Evolutionary conservation across 305 asterid species (phyloP).

Genomic region (Rubia peregrina): DNA sequence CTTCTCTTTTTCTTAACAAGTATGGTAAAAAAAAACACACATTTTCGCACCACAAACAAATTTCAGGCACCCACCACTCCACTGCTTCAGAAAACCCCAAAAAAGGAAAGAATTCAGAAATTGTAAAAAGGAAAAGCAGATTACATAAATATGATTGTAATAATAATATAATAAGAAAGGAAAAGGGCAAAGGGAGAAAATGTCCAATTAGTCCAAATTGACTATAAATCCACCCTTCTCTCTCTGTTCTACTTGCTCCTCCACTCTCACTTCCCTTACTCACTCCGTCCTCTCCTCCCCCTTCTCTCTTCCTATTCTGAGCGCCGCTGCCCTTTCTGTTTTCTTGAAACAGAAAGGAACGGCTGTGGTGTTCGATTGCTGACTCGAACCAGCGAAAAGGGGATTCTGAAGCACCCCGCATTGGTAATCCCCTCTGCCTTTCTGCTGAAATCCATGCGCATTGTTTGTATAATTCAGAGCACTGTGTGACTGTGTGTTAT

Average conservation of each 20-base stretch:
- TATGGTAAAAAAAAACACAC: neutral
- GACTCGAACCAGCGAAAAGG: conserved; percentile 6
- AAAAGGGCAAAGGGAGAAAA: neutral
- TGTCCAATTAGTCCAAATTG: conserved; percentile 22
- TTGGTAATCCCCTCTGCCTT: neutral
- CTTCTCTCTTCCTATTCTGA: conserved; percentile 23
- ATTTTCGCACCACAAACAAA: neutral
- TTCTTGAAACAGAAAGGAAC: conserved; percentile 13
- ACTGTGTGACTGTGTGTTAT: conserved; percentile 11
- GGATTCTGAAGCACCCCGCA: conserved; percentile 7
- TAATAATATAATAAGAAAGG: neutral
- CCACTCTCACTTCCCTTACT: conserved; percentile 14
- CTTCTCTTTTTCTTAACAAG: neutral
- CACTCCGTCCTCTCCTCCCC: conserved; percentile 11
- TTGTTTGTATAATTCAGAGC: conserved; percentile 8
- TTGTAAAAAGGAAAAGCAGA: neutral
- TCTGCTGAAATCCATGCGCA: neutral
- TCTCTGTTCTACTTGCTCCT: conserved; percentile 41
- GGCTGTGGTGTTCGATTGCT: conserved; percentile 28
- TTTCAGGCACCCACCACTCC: neutral
- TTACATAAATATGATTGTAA: neutral
- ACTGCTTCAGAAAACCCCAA: neutral
- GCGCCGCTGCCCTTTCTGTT: conserved; percentile 18
- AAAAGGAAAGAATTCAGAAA: neutral
- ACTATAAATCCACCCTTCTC: conserved; percentile 48